These are phyloP conservation scores for Postia placenta DNA, from an alignment of 768 basidiomycete species.

Conservation along the genomic window DNA sequence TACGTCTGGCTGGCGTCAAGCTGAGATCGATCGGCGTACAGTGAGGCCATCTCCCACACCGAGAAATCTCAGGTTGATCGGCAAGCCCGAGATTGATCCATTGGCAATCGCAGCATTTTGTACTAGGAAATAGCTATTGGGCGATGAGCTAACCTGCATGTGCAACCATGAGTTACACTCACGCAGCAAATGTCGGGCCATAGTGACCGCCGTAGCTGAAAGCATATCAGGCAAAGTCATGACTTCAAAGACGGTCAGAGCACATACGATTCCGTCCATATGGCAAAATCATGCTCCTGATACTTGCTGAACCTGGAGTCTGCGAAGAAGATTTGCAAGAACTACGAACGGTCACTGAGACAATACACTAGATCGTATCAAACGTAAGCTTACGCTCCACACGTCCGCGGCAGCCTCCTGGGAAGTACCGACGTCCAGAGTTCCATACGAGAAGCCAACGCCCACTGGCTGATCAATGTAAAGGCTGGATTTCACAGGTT, in stretches of 20 bases:
- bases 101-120: conserved; percentile 53
- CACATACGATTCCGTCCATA: conserved; percentile 58
- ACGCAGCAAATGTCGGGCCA: conserved; percentile 31
- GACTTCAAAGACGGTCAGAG: background rate
- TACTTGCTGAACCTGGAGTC: conserved; percentile 49
- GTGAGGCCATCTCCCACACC: conserved; percentile 61
- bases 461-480: conserved; percentile 62
- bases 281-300: conserved; percentile 38
- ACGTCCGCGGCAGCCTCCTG: conserved; percentile 48
- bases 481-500: conserved; percentile 20
- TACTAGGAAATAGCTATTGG: conserved; percentile 40
- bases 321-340: conserved; percentile 56
- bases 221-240: conserved; percentile 3
- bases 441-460: conserved; percentile 57
- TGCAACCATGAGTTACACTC: conserved; percentile 1
- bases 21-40: conserved; percentile 26
- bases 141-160: background rate
- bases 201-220: conserved; percentile 33
- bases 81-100: conserved; percentile 37
- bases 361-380: background rate
- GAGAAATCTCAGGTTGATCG: conserved; percentile 55
- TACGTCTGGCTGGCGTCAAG: background rate
- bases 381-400: conserved; percentile 33
- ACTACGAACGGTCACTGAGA: conserved; percentile 15
- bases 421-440: conserved; percentile 42